phyloP scores from a whole-genome alignment of 1,139 yeast species.

The Candida sojae region DNA sequence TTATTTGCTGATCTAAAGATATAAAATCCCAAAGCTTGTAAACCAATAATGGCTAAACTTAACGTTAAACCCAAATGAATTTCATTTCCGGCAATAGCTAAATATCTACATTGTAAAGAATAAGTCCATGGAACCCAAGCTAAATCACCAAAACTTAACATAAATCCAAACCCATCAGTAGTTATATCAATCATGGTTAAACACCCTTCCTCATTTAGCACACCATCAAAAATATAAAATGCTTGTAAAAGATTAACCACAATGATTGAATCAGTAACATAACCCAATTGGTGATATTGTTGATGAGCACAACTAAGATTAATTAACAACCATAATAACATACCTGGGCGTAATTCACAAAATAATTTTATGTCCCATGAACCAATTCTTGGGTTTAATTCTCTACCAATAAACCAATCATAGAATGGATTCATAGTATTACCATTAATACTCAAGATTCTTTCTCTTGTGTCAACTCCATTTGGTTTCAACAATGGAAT shows the following conservation, averaged over 20 bases:
- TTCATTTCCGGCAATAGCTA: constrained; percentile 59
- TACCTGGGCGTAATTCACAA: constrained; percentile 94
- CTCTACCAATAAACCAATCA: constrained; percentile 98
- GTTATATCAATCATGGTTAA: constrained; percentile 94
- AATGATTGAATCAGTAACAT: constrained; percentile 69
- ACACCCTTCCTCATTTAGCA: constrained; percentile 84
- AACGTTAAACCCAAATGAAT: constrained; percentile 52
- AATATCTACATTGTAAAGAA: constrained; percentile 79
- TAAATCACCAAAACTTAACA: constrained; percentile 93
- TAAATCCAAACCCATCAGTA: constrained; percentile 95
- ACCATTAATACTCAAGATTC: constrained; percentile 83
- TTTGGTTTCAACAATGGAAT: constrained; percentile 53
- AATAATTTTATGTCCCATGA: constrained; percentile 84
- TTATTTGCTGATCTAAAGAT: constrained; percentile 83
- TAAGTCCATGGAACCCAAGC: constrained; percentile 95
- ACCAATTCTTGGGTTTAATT: constrained; percentile 88
- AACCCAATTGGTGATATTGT: constrained; percentile 65
- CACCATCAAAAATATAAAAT: constrained; percentile 88
- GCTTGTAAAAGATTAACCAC: constrained; percentile 72
- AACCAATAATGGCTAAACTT: constrained; percentile 38
- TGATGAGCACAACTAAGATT: constrained; percentile 80
- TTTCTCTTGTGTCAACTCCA: constrained; percentile 59
- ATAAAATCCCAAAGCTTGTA: constrained; percentile 65
- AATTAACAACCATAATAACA: constrained; percentile 81
- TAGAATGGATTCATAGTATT: constrained; percentile 74